Base-by-base conservation (phyloP, 225 moss, liverwort and hornwort genomes). In the Ulota crispa region DNA sequence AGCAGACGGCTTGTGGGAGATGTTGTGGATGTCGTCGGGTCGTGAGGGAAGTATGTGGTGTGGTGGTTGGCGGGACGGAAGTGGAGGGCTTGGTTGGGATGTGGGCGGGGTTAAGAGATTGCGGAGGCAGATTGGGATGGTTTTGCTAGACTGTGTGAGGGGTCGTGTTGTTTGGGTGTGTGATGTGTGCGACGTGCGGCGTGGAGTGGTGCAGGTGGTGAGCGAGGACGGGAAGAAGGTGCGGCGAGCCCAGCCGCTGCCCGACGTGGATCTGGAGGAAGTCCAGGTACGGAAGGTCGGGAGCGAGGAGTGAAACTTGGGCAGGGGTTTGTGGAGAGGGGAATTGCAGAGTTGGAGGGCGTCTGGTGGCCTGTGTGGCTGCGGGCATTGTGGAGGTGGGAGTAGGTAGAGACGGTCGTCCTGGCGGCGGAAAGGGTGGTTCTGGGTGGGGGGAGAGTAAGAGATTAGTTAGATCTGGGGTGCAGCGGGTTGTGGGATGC, bases 151-250 rank as follows among this genome's bases (percentile, higher is more conserved):
- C 10, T 9, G 10, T 28, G 10, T 15, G 52, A 31, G 3, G 2
- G 8, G 31, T 63, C 19, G 5, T 18, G 50, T 1, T 50, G 41
- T 28, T 9, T 20, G 20, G 8, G 28, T 64, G 8, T 75, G 34
- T 30, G 3, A 9, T 19, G 10, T 76, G 68, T 68, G 24, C 39
- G 23, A n/a, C 24, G 45, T 80, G 64, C 28, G 21, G 57, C 13
- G 20, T 21, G 80, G 21, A 23, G 19, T 74, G 43, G 8, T 75
- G 31, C 24, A 99, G 94, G 94, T 99, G 28, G 96, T 96, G 30
- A 99, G 96, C 78, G 99, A 96, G 32, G 99, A 99, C 82, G 99
- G 94, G 66, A 99, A 96, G 82, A 99, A 95, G 81, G 94, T 99
- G 45, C 89, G 94, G 64, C 90, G 96, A 81, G 85, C 78, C 64